Evolutionary conservation across 768 basidiomycete genomes (phyloP).

Genomic region (Mrakia blollopis): DNA sequence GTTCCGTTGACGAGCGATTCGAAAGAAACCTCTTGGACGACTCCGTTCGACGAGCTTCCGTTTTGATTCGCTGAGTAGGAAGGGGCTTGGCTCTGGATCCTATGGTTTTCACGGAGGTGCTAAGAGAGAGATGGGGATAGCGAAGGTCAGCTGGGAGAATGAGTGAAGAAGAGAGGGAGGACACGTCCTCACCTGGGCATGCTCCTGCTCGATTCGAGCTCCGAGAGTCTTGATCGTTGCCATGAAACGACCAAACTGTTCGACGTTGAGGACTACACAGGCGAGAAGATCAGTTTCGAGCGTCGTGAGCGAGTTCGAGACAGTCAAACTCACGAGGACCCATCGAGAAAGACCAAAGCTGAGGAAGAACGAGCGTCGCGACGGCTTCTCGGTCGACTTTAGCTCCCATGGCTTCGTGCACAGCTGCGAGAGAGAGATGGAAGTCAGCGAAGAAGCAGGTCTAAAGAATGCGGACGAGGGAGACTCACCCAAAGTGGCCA

Average conservation of each 20-base stretch:
- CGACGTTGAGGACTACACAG: slow-evolving; percentile 30
- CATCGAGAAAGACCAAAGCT: slow-evolving; percentile 96
- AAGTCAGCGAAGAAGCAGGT: neutral
- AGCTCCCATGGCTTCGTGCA: slow-evolving; percentile 93
- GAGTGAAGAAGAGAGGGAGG: too few relatives aligned
- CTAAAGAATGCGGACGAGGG: neutral
- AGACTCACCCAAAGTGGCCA: slow-evolving; percentile 2
- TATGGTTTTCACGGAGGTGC: slow-evolving; percentile 85
- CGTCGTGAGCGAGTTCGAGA: too few relatives aligned
- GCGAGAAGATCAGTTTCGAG: too few relatives aligned
- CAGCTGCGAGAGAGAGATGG: slow-evolving; percentile 73
- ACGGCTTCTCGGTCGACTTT: slow-evolving; percentile 92
- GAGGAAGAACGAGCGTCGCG: slow-evolving; percentile 78
- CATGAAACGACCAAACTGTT: slow-evolving; percentile 93
- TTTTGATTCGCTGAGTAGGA: slow-evolving; percentile 35
- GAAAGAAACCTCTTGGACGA: slow-evolving; percentile 67
- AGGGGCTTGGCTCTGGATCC: slow-evolving; percentile 65
- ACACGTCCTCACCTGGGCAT: slow-evolving; percentile 53
- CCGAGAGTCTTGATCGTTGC: slow-evolving; percentile 50
- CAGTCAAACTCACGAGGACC: slow-evolving; percentile 53
- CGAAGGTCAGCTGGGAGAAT: too few relatives aligned
- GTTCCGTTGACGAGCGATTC: slow-evolving; percentile 67
- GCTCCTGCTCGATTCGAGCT: slow-evolving; percentile 86
- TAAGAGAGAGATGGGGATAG: too few relatives aligned
- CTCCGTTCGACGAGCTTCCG: slow-evolving; percentile 31